These are phyloP conservation scores for Babesia gibsoni DNA, from an alignment of 169 alveolate genomes.

Conservation along the genomic window DNA sequence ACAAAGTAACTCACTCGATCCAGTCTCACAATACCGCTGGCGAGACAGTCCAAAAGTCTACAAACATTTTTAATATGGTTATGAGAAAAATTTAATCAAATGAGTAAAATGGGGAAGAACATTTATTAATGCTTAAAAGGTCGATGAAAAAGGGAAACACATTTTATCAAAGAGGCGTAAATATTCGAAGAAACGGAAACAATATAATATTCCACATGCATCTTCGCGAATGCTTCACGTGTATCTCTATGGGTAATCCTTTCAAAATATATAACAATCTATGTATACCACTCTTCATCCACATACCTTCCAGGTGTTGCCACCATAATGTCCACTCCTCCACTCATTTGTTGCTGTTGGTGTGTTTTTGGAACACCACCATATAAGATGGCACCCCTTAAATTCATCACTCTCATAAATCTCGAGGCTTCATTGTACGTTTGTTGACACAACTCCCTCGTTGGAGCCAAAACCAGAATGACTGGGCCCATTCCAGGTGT, in stretches of 20 bases:
- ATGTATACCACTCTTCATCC: too few relatives aligned
- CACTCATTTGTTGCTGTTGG: conserved; percentile 71
- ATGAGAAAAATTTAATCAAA: too few relatives aligned
- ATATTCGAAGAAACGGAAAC: too few relatives aligned
- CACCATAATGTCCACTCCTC: conserved; percentile 91
- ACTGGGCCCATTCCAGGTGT: conserved; percentile 47
- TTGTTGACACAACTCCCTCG: conserved; percentile 87
- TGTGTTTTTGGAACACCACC: conserved; percentile 82
- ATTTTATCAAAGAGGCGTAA: too few relatives aligned
- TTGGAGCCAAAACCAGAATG: conserved; percentile 80
- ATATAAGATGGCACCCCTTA: conserved; percentile 77
- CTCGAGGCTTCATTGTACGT: conserved; percentile 70
- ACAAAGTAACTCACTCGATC: conserved; percentile 89
- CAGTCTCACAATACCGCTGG: conserved; percentile 79
- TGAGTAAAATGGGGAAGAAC: too few relatives aligned
- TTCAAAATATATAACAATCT: too few relatives aligned
- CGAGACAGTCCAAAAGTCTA: conserved; percentile 88
- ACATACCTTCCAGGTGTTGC: conserved; percentile 95
- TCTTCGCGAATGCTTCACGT: too few relatives aligned
- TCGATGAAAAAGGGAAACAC: too few relatives aligned
- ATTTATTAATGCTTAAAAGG: too few relatives aligned
- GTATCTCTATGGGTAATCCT: too few relatives aligned
- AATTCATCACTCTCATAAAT: conserved; percentile 65
- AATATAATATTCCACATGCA: too few relatives aligned
- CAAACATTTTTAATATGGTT: too few relatives aligned